Base-by-base conservation (phyloP, 495 filamentous ascomycete species). In the Peziza echinospora region DNA sequence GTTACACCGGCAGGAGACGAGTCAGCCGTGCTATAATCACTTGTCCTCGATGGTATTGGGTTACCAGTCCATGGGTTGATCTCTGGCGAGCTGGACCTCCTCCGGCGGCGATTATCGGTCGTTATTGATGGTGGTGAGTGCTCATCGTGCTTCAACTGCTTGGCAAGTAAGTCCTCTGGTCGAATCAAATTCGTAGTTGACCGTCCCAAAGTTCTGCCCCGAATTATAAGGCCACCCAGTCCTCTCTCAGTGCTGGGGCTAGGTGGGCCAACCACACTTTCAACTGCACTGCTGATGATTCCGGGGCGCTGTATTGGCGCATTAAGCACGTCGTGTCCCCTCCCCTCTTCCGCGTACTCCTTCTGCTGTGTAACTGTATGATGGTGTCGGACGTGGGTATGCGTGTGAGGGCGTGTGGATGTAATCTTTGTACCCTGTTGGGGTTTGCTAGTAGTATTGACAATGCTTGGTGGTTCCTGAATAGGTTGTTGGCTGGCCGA, bases 291-390 rank as follows among this genome's bases (percentile, higher is more conserved):
- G 30, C 30, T 37, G 13, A 13, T 17, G 19, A 13, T 17, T 7
- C 30, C 30, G 4, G 30, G 41, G 21, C 21, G 16, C n/a, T 34
- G 26, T 43, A 23, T 23, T 22, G 41, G n/a, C 41, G 41, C 21
- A 21, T 23, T 23, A 19, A 43, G 41, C 41, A 19, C 22, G 11
- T 21, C 16, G 11, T 23, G 41, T 4, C 16, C 41, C 11, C n/a
- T n/a, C 16, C 41, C 41, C 10, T 43, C 41, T 10, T 43, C 41
- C 16, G 41, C 41, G 39, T 23, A 21, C 16, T 53, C 37, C 1
- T 49, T 46, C 23, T 54, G 51, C 39, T 47, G 49, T n/a, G 52
- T 43, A 34, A 53, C 43, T 19, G n/a, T 11, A 9, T 21, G n/a
- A 43, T 43, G 41, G 4, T 23, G 41, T 22, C 21, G 16, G 10